Percentiles rank a stretch among this genome's conserved stretches.
Conservation (phyloP, 352 stramenopile species). For the Phytophthora colocasiae region DNA sequence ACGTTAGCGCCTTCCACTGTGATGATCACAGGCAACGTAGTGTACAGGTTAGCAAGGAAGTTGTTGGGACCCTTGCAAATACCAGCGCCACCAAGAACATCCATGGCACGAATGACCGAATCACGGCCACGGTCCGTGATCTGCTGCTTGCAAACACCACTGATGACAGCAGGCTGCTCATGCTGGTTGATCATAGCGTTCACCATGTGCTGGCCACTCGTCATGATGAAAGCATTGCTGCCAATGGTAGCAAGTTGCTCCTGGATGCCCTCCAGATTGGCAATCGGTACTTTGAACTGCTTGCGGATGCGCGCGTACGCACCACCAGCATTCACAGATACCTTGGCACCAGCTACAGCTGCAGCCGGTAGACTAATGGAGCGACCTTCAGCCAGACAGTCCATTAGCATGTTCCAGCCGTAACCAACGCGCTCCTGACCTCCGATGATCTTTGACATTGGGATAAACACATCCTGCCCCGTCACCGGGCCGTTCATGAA, state of each 20-base stretch:
- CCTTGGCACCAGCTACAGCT: constrained; percentile 92
- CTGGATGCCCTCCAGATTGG: constrained; percentile 98
- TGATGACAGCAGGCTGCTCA: constrained; percentile 98
- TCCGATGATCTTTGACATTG: constrained; percentile 97
- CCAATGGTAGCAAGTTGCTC: constrained; percentile 95
- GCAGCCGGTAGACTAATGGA: constrained; percentile 97
- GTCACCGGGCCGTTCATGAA: constrained; percentile 99
- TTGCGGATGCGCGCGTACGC: constrained; percentile 97
- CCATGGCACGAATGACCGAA: constrained; percentile 97
- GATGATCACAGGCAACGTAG: constrained; percentile 97
- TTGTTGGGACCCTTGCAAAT: constrained; percentile 98
- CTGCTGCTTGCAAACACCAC: constrained; percentile 99
- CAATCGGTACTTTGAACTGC: constrained; percentile 99
- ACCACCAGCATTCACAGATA: constrained; percentile 93
- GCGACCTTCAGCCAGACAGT: constrained; percentile 97
- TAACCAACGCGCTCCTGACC: constrained; percentile 96
- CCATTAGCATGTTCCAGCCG: constrained; percentile 99
- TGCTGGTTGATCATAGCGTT: constrained; percentile 99
- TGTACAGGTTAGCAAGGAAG: constrained; percentile 96
- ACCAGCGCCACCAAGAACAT: constrained; percentile 96
- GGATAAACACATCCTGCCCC: constrained; percentile 98
- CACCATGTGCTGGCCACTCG: constrained; percentile 96
- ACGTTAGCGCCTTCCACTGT: constrained; percentile 99
- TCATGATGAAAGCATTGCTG: constrained; percentile 95
- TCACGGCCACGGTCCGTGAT: constrained; percentile 96